Evolutionary conservation across 768 basidiomycete genomes (phyloP).

Genomic region (Psilocybe sp.): DNA sequence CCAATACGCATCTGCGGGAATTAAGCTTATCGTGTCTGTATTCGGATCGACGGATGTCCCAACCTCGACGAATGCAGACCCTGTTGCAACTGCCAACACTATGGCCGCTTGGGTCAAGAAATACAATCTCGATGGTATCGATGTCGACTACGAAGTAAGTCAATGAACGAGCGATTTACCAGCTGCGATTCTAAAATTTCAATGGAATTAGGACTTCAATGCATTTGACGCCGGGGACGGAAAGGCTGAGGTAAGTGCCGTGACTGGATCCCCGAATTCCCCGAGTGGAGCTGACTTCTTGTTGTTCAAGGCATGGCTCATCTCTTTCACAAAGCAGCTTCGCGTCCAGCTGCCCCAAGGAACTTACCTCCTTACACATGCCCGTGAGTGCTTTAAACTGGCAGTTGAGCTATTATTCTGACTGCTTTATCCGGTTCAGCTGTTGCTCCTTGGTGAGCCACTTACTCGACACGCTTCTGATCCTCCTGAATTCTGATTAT

Average conservation of each 20-base stretch:
- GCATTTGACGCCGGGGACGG: conserved; percentile 53
- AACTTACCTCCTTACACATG: conserved; percentile 52
- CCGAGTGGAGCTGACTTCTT: neutral
- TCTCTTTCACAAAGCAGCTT: conserved; percentile 50
- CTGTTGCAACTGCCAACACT: conserved; percentile 56
- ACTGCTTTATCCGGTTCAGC: conserved; percentile 24
- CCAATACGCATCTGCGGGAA: conserved; percentile 56
- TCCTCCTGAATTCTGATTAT: conserved; percentile 1
- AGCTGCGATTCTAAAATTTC: neutral
- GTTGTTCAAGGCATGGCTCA: conserved; percentile 42
- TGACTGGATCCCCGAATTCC: neutral
- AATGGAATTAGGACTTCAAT: conserved; percentile 48
- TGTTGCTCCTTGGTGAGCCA: conserved; percentile 43
- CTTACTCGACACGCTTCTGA: neutral
- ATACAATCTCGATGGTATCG: conserved; percentile 64
- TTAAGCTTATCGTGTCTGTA: conserved; percentile 57
- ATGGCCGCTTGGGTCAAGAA: conserved; percentile 65
- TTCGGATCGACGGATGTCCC: conserved; percentile 61
- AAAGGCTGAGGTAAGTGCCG: conserved; percentile 42
- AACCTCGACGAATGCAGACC: conserved; percentile 57
- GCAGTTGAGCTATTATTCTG: conserved; percentile 1
- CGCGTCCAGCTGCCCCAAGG: conserved; percentile 46
- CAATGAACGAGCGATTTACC: neutral
- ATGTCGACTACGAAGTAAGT: conserved; percentile 67
- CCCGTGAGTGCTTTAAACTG: conserved; percentile 35